Evolutionary conservation across 768 basidiomycete genomes (phyloP).

Genomic region (Nevesoporus exiguus): DNA sequence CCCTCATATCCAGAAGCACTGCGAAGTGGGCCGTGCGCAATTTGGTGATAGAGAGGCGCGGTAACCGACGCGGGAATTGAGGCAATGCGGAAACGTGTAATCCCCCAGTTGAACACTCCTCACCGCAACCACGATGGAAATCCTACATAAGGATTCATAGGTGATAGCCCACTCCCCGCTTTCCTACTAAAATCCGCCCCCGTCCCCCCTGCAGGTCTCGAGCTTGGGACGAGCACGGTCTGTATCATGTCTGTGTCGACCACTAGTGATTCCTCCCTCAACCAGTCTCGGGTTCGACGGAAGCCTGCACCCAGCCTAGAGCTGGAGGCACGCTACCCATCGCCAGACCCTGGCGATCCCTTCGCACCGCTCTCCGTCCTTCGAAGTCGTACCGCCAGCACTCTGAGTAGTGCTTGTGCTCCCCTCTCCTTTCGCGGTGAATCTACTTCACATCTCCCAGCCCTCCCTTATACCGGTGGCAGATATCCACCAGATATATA

Average conservation of each 20-base stretch:
- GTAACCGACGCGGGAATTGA: slow-evolving; percentile 32
- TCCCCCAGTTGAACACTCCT: slow-evolving; percentile 27
- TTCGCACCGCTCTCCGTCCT: slow-evolving; percentile 67
- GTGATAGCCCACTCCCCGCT: slow-evolving; percentile 8
- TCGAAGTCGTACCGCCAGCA: slow-evolving; percentile 52
- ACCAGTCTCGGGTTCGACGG: slow-evolving; percentile 36
- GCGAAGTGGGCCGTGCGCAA: slow-evolving; percentile 13
- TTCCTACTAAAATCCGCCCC: slow-evolving; percentile 18
- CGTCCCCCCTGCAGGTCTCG: slow-evolving; percentile 12
- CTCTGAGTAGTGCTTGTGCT: slow-evolving; percentile 29
- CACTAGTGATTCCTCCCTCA: slow-evolving; percentile 21
- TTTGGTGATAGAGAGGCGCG: slow-evolving; percentile 26
- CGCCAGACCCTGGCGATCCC: slow-evolving; percentile 65
- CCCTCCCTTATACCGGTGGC: slow-evolving; percentile 30
- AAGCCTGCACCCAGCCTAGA: slow-evolving; percentile 57
- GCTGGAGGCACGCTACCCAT: slow-evolving; percentile 54
- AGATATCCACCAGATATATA: slow-evolving; percentile 34
- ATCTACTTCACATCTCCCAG: slow-evolving; percentile 30
- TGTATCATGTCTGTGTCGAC: slow-evolving; percentile 32
- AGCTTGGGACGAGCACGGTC: slow-evolving; percentile 10
- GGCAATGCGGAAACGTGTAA: slow-evolving; percentile 31
- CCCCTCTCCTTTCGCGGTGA: slow-evolving; percentile 31
- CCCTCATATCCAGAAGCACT: slow-evolving; percentile 18
- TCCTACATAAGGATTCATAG: slow-evolving; percentile 28
- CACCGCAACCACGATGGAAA: slow-evolving; percentile 35